These are phyloP conservation scores for Aspergillus versicolor DNA, from an alignment of 2,329 filamentous ascomycete genomes.

Conservation along the genomic window DNA sequence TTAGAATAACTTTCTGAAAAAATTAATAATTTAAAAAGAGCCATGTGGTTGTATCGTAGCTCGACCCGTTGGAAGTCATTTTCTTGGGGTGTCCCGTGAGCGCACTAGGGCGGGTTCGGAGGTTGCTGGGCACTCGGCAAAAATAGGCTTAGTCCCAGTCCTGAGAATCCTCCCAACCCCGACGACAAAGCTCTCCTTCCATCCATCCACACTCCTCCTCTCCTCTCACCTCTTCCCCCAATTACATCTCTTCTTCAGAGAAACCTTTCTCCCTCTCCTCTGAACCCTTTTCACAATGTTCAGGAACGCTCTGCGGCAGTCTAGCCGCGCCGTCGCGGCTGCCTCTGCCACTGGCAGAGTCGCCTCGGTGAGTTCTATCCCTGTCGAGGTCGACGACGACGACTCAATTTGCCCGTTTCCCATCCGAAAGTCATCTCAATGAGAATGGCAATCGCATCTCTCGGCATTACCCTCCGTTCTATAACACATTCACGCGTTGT, in stretches of 20 bases:
- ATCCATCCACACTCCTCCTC: conserved; percentile 45
- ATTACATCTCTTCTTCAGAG: conserved; percentile 44
- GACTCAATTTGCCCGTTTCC: conserved; percentile 29
- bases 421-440: conserved; percentile 37
- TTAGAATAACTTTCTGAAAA: conserved; percentile 1
- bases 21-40: not conserved
- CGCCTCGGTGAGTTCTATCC: conserved; percentile 79
- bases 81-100: conserved; percentile 24
- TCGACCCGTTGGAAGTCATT: not conserved
- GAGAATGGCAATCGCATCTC: conserved; percentile 25
- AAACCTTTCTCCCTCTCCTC: conserved; percentile 44
- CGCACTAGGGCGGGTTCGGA: conserved; percentile 42
- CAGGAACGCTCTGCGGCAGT: conserved; percentile 97
- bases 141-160: conserved; percentile 40
- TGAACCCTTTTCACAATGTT: conserved; percentile 70
- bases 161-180: conserved; percentile 41
- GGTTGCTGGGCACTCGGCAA: conserved; percentile 35
- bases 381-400: conserved; percentile 39
- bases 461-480: conserved; percentile 23
- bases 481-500: conserved; percentile 22
- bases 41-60: not conserved
- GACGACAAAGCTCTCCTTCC: conserved; percentile 44
- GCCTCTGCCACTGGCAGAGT: conserved; percentile 89
- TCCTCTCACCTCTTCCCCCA: conserved; percentile 39
- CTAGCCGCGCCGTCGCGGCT: conserved; percentile 90